Percentiles rank a stretch among this genome's conserved stretches.
Conservation (phyloP, 1,139 yeast genomes). For the Geotrichum australiense region DNA sequence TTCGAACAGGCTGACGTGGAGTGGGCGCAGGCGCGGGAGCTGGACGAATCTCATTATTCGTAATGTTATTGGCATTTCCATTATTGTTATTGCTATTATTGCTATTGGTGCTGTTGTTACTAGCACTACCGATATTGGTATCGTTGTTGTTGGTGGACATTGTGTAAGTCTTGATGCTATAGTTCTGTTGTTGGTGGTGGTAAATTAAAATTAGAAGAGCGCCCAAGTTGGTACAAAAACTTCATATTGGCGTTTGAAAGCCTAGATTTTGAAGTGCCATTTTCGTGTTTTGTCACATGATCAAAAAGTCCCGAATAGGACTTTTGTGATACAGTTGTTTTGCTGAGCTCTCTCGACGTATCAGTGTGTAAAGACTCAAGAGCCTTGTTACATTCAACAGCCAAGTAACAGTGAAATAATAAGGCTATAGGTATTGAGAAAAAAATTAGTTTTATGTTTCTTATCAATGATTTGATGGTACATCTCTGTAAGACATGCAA, state of each 20-base stretch:
- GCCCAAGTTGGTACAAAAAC: not conserved
- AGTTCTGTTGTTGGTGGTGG: no score
- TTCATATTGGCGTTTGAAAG: no score
- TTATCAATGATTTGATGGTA: not conserved
- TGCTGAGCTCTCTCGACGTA: no score
- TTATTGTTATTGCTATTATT: not conserved
- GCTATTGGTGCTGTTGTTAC: not conserved
- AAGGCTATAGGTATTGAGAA: not conserved
- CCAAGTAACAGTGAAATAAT: no score
- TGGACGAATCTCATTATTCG: not conserved
- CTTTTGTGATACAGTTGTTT: not conserved
- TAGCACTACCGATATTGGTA: no score
- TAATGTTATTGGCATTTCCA: not conserved
- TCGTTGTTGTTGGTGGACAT: no score
- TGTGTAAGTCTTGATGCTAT: no score
- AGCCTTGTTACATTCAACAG: no score
- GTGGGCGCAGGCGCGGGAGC: conserved; percentile 6
- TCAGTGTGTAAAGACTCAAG: no score
- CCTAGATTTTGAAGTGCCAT: no score
- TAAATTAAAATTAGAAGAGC: not conserved
- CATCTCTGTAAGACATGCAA: not conserved
- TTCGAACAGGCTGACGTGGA: conserved; percentile 16
- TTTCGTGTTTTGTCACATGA: no score
- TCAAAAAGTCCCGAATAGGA: not conserved
- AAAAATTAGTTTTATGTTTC: not conserved